Evolutionary conservation across 495 filamentous ascomycete genomes (phyloP).

Genomic region (Chaetomidium leptoderma): DNA sequence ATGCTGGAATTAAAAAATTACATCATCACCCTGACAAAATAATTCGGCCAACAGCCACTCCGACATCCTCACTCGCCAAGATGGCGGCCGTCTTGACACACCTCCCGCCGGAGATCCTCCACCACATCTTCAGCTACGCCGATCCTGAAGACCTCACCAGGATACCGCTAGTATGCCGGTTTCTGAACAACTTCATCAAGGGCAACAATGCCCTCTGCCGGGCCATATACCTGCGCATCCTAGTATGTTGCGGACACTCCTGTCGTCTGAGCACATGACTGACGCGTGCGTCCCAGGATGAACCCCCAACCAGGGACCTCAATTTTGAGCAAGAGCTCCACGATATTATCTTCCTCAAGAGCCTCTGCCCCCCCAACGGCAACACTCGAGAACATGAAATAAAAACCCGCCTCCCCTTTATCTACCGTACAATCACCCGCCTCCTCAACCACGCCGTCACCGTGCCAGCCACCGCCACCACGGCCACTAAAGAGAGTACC

Average conservation of each 20-base stretch:
- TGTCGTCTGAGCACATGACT: conserved; percentile 11
- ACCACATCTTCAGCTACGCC: conserved; percentile 51
- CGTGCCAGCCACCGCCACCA: conserved; percentile 23
- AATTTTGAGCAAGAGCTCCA: conserved; percentile 51
- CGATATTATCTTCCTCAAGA: conserved; percentile 44
- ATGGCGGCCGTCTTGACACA: conserved; percentile 34
- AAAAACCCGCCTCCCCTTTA: conserved; percentile 29
- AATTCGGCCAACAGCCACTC: neutral
- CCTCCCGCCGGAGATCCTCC: conserved; percentile 56
- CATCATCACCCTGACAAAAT: neutral
- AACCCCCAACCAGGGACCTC: conserved; percentile 33
- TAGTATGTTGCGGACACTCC: conserved; percentile 28
- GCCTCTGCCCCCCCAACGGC: conserved; percentile 32
- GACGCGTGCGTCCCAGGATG: conserved; percentile 34
- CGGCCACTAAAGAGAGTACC: neutral
- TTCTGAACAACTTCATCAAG: conserved; percentile 44
- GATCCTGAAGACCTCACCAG: conserved; percentile 49
- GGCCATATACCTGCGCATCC: conserved; percentile 46
- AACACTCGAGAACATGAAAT: neutral
- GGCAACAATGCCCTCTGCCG: conserved; percentile 51
- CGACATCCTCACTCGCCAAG: neutral
- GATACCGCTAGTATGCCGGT: conserved; percentile 46
- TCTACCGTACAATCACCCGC: conserved; percentile 34
- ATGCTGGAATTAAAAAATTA: too few species aligned
- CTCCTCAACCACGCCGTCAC: conserved; percentile 35